Conservation (phyloP, 768 basidiomycete genomes). For the Chalciporus piperatus region DNA sequence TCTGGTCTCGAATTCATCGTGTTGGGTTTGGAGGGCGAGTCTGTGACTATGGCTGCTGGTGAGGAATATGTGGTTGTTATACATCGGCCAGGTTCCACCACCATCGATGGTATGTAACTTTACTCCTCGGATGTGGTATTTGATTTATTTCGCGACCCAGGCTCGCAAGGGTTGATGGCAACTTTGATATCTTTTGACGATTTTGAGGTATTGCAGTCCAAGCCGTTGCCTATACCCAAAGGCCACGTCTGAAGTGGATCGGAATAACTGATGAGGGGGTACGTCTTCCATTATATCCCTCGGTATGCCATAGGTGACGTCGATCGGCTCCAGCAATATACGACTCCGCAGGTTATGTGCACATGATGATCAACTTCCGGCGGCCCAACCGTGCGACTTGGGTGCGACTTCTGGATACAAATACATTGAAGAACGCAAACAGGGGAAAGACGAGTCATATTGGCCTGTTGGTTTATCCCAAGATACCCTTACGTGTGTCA, state of each 20-base stretch:
- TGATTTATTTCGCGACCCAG: conserved; percentile 39
- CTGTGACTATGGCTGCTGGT: conserved; percentile 85
- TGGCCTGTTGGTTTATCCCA: conserved; percentile 90
- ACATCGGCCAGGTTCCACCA: conserved; percentile 86
- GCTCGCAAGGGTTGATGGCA: conserved; percentile 88
- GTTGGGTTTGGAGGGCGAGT: conserved; percentile 86
- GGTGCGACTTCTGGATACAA: conserved; percentile 86
- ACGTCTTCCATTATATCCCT: conserved; percentile 30
- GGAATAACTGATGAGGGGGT: conserved; percentile 90
- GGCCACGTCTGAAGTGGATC: conserved; percentile 82
- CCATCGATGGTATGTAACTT: conserved; percentile 76
- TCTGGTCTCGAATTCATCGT: conserved; percentile 88
- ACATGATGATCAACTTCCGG: conserved; percentile 82
- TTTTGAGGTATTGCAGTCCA: conserved; percentile 84
- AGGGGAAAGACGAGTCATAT: conserved; percentile 92
- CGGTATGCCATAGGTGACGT: background rate
- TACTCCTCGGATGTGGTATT: background rate
- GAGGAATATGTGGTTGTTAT: conserved; percentile 87
- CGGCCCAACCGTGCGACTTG: conserved; percentile 89
- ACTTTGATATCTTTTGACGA: conserved; percentile 84
- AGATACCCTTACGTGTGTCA: conserved; percentile 81
- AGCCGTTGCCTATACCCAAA: conserved; percentile 78
- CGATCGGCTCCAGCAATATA: conserved; percentile 84
- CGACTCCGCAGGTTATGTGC: conserved; percentile 81
- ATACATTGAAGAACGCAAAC: conserved; percentile 69